Evolutionary conservation across 139 green algal genomes (phyloP).

Genomic region (Closterium sp.): DNA sequence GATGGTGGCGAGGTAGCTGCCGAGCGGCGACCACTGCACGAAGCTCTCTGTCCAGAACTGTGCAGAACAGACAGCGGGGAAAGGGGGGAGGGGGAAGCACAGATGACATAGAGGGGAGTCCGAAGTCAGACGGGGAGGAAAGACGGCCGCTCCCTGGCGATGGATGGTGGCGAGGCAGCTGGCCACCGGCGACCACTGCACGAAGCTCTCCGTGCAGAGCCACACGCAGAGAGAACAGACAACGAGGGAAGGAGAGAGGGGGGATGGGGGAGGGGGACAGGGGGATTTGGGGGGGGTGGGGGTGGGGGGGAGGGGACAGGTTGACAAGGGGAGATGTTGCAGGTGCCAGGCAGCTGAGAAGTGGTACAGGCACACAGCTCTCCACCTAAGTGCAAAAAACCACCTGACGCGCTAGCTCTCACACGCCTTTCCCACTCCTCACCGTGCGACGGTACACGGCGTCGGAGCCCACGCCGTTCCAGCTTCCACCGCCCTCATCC

Average conservation of each 20-base stretch:
- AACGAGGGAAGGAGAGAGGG: background rate
- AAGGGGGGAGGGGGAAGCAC: background rate
- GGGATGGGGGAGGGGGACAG: background rate
- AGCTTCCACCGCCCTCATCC: slow-evolving; percentile 78
- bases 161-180: slow-evolving; percentile 84
- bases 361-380: too few relatives aligned
- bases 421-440: too few relatives aligned
- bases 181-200: slow-evolving; percentile 86
- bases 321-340: too few relatives aligned
- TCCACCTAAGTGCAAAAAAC: slow-evolving; percentile 81
- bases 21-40: slow-evolving; percentile 86
- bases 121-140: background rate
- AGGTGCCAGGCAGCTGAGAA: too few relatives aligned
- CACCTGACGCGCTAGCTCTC: too few relatives aligned
- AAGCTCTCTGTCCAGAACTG: slow-evolving; percentile 90
- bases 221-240: slow-evolving; percentile 10
- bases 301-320: slow-evolving; percentile 82
- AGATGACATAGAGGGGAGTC: background rate
- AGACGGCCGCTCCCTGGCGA: background rate
- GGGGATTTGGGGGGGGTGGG: slow-evolving; percentile 80
- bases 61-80: background rate
- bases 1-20: slow-evolving; percentile 80
- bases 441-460: slow-evolving; percentile 45
- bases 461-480: slow-evolving; percentile 69
- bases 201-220: slow-evolving; percentile 90